Base-by-base conservation (phyloP, 2,329 filamentous ascomycete species). In the Epichloe amarillans region DNA sequence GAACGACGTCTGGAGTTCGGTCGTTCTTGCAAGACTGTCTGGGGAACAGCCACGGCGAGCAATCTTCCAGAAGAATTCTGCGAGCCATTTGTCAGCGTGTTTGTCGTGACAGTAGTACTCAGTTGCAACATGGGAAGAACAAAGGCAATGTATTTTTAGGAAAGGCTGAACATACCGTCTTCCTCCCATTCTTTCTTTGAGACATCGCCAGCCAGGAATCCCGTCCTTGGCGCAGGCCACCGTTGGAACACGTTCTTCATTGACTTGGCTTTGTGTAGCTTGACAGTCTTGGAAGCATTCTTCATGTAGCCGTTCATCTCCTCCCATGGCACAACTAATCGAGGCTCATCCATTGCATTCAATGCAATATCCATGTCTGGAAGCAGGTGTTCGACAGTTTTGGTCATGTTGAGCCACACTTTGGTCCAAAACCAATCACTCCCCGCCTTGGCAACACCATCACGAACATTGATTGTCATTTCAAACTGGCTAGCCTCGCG, bases 311-410 rank as follows among this genome's bases (percentile, higher is more conserved):
- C 62, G 26, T 77, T 66, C 47, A 85, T 75, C 5, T 79, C 73
- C 59, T 85, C 80, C 72, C 75, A 83, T 3, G 80, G 75, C 2
- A 79, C 76, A 12, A 84, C 73, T 8, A 86, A 59, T 26, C 82
- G 71, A 39, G 82, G 82, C 60, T 85, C 81, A 57, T 86, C 82
- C 73, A 84, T 79, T 35, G 76, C 71, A 55, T 85, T 86, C 53
- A 84, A 70, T 0, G 82, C 74, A 52, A 85, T 72, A 53, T 84
- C 81, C 75, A 86, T 80, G 57, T 86, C 81, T 2, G 82, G 82
- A 15, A 85, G 66, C 50, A 77, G 53, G 39, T 74, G 65, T 54
- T 76, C 71, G n/a, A 81, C 70, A 0, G 72, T 71, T 52, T 71
- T 66, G 57, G 78, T 68, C 66, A 80, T 67, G 47, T 74, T 63